Percentiles rank a stretch among this genome's conserved stretches.
Conservation (phyloP, 768 basidiomycete genomes). For the Termitomyces eurrhizus region DNA sequence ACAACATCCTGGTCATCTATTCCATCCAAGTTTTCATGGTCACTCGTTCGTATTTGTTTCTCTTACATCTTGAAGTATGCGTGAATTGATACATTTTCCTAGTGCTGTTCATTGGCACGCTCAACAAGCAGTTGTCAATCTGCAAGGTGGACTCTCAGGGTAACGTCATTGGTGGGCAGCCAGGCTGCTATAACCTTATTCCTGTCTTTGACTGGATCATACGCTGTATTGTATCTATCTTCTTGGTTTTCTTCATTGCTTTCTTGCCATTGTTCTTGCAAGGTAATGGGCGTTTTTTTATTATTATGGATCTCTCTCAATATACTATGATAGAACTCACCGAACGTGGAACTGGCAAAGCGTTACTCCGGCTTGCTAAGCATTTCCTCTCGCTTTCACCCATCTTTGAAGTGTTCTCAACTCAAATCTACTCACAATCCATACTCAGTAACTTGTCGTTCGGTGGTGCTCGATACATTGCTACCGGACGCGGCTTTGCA, state of each 20-base stretch:
- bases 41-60: conserved; percentile 56
- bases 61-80: neutral
- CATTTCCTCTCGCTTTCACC: conserved; percentile 98
- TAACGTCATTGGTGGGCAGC: conserved; percentile 78
- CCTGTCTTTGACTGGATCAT: conserved; percentile 99
- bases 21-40: conserved; percentile 99
- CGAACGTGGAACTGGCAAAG: conserved; percentile 94
- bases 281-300: conserved; percentile 51
- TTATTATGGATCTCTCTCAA: neutral
- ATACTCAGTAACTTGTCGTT: conserved; percentile 96
- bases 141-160: conserved; percentile 82
- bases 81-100: conserved; percentile 9
- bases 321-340: conserved; percentile 65
- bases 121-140: conserved; percentile 89
- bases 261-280: conserved; percentile 96
- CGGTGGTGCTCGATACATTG: conserved; percentile 98
- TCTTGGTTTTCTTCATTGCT: conserved; percentile 98
- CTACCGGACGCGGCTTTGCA: conserved; percentile 98
- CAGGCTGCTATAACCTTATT: conserved; percentile 92
- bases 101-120: conserved; percentile 83
- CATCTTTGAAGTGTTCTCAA: conserved; percentile 98
- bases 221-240: conserved; percentile 94
- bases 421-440: conserved; percentile 96
- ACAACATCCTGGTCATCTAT: conserved; percentile 98
- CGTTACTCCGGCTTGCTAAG: conserved; percentile 89